Percentiles rank a stretch among this genome's conserved stretches.
phyloP scores from a whole-genome alignment of 1,284 basidiomycete genomes.

The Moesziomyces globuligerus region DNA sequence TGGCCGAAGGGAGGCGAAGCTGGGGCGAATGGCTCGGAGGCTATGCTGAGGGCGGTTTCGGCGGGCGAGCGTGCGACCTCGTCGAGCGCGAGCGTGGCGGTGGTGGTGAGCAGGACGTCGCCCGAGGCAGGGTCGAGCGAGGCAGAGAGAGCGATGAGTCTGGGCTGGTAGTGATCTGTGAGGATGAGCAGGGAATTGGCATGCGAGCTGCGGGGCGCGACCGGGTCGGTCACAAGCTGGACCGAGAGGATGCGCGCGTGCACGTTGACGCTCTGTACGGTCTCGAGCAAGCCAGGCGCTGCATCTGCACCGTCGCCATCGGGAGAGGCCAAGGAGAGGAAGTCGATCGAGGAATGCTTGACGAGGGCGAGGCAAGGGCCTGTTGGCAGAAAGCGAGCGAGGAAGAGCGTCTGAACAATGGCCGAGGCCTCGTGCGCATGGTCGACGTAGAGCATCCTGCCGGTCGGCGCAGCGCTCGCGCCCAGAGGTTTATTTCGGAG shows the following conservation, averaged over 20 bases:
- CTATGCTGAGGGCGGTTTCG: conserved; percentile 44
- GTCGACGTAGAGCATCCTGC: conserved; percentile 45
- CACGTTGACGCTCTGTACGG: conserved; percentile 26
- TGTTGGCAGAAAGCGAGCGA: conserved; percentile 37
- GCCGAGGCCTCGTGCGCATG: conserved; percentile 48
- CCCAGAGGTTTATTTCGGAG: too few relatives aligned
- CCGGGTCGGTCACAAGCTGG: conserved; percentile 14
- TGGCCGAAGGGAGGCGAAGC: conserved; percentile 5
- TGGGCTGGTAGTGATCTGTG: conserved; percentile 56
- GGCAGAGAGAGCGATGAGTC: conserved; percentile 34
- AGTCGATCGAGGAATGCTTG: conserved; percentile 42
- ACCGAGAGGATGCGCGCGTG: conserved; percentile 42
- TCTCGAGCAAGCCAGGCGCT: conserved; percentile 25
- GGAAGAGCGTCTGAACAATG: conserved; percentile 27
- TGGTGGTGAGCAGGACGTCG: conserved; percentile 15
- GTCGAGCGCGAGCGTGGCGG: conserved; percentile 43
- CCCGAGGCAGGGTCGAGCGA: conserved; percentile 7
- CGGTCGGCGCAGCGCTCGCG: too few relatives aligned
- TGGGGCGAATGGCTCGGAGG: conserved; percentile 22
- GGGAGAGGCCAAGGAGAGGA: conserved; percentile 28
- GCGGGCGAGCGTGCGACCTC: conserved; percentile 52
- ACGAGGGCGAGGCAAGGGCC: conserved; percentile 43
- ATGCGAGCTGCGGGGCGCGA: background rate
- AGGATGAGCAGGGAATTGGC: conserved; percentile 41
- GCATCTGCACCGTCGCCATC: background rate